Evolutionary conservation across 495 filamentous ascomycete genomes (phyloP), one percentile per base, ranked within the genome.

Genomic region (Penicillium antarcticum): DNA sequence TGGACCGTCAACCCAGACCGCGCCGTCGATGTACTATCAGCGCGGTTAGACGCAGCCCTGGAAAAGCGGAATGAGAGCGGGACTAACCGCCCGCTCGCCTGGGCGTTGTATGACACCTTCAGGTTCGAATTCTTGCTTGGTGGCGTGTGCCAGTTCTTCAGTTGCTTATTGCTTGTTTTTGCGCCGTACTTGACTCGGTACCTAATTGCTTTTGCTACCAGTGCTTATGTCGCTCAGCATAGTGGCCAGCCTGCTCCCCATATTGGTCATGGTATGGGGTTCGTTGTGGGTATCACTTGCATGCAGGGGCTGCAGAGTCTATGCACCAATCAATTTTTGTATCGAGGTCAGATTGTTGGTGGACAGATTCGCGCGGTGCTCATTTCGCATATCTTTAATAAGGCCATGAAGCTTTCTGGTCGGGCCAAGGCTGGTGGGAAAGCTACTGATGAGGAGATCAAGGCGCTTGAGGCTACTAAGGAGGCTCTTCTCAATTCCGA

Each of bases 41-140:
- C 66, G 7, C 87, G 80, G 58, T 68, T 94, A 19, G 72, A 81
- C 18, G 76, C 71, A 31, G 81, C 87, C 0, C 89, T 96, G 59
- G 69, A 86, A 50, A 78, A 74, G 45, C 80, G 91, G 5, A 74
- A 81, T 5, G 75, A 75, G 32, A 73, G 80, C 19, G 88, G 88
- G 19, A 81, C 83, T 33, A 87, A 88, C 57, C 80, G 87, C 50
- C 87, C 92, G 0, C 72, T 98, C 10, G 57, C 89, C 10, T 87
- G 82, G 74, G 88, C 92, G 5, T 60, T 98, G 42, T 88, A 94
- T 67, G 92, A 97, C 53, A 89, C 88, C 2, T 95, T 94, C 75
- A 83, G 86, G 56, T 71, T 75, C 50, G 92, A 97, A 61, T 95
- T 98, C 61, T 83, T 88, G 74, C 56, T 95, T 12, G 91, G 91